Evolutionary conservation across 805 yeast species (phyloP).

Genomic region (Torulaspora microellipsoides): DNA sequence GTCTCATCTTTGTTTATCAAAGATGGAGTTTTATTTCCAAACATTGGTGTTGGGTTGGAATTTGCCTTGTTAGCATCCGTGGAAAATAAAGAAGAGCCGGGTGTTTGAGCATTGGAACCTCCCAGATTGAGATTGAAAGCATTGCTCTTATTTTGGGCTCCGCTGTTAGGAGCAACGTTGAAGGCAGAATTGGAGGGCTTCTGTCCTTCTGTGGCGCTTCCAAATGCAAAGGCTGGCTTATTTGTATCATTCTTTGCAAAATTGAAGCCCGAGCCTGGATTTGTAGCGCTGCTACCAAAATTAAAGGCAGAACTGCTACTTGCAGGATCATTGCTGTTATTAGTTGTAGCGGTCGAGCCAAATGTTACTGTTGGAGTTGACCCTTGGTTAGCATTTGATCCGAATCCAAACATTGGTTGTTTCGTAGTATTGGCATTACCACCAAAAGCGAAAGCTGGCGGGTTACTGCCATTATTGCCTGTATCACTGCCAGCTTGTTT

Average conservation of each 20-base stretch:
- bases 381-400: constrained; percentile 1
- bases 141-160: neutral
- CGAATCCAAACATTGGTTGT: constrained; percentile 9
- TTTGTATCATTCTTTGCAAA: neutral
- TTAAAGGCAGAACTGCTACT: constrained; percentile 4
- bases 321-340: constrained; percentile 1
- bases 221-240: constrained; percentile 16
- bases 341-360: constrained; percentile 4
- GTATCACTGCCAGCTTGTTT: constrained; percentile 10
- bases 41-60: neutral
- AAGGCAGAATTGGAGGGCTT: constrained; percentile 1
- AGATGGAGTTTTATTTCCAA: constrained; percentile 4
- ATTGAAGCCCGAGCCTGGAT: constrained; percentile 3
- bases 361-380: constrained; percentile 3
- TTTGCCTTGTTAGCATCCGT: neutral
- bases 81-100: neutral
- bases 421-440: constrained; percentile 4
- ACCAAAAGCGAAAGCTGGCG: constrained; percentile 21
- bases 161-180: neutral
- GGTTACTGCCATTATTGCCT: constrained; percentile 60
- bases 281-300: constrained; percentile 4
- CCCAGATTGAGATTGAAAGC: too few relatives aligned
- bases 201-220: constrained; percentile 9
- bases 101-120: neutral
- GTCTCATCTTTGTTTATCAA: constrained; percentile 3